Evolutionary conservation across 192 early-diverging fungal genomes (phyloP).

Genomic region (Entomortierella lignicola): DNA sequence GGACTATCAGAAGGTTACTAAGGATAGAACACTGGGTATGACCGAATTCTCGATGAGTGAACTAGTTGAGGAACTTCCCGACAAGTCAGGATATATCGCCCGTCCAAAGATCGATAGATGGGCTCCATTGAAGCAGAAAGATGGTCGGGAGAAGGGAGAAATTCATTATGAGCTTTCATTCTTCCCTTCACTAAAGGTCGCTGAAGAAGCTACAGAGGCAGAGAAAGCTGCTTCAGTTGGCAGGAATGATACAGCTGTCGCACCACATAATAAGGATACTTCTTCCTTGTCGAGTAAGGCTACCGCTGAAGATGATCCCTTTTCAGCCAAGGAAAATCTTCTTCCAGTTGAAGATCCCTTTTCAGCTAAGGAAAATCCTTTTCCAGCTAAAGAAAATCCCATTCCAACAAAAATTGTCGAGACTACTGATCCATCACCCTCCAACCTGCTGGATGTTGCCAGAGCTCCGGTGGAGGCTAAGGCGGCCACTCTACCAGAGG

Average conservation of each 20-base stretch:
- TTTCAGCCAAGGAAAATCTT: slow-evolving; percentile 17
- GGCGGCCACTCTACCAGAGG: slow-evolving; percentile 14
- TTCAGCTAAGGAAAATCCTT: neutral
- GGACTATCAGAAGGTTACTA: slow-evolving; percentile 90
- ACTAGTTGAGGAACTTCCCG: slow-evolving; percentile 64
- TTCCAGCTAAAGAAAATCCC: too few species aligned
- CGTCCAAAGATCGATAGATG: slow-evolving; percentile 49
- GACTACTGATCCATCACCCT: slow-evolving; percentile 12
- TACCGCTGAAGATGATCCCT: too few species aligned
- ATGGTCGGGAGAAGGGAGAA: slow-evolving; percentile 69
- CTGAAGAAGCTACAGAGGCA: slow-evolving; percentile 37
- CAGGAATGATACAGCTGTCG: slow-evolving; percentile 1
- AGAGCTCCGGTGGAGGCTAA: slow-evolving; percentile 21
- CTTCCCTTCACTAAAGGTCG: slow-evolving; percentile 56
- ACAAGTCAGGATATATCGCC: slow-evolving; percentile 42
- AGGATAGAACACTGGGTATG: slow-evolving; percentile 88
- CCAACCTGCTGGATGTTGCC: slow-evolving; percentile 8
- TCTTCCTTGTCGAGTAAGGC: too few species aligned
- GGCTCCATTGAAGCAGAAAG: slow-evolving; percentile 67
- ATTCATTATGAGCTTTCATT: slow-evolving; percentile 70
- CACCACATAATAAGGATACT: neutral
- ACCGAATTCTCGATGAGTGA: slow-evolving; percentile 70
- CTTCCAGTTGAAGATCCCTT: slow-evolving; percentile 28
- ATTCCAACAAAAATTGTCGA: slow-evolving; percentile 3
- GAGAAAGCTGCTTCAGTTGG: slow-evolving; percentile 15